phyloP scores from a whole-genome alignment of 176 grass and related monocot genomes.

The Ampelocalamus luodianensis region DNA sequence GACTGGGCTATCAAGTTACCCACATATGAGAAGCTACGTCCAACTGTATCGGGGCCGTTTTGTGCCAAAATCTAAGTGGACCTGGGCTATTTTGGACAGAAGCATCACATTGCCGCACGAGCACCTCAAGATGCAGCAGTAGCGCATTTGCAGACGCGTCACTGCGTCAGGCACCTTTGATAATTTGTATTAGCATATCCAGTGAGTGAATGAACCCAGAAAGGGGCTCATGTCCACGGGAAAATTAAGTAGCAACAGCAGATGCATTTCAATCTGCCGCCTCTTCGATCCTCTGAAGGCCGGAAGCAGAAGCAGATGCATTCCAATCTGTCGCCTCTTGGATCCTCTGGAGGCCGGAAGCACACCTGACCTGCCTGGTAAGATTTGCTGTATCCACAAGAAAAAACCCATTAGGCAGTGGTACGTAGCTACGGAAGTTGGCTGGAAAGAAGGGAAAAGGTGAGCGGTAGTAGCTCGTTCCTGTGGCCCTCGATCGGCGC shows the following conservation, averaged over 20 bases:
- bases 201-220: neutral
- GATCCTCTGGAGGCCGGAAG: neutral
- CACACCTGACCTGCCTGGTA: neutral
- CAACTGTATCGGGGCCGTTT: accelerated
- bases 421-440: conserved; percentile 14
- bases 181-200: neutral
- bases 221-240: neutral
- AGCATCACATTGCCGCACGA: neutral
- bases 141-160: neutral
- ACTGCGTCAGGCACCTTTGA: neutral
- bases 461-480: neutral
- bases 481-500: conserved; percentile 31
- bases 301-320: too few relatives aligned
- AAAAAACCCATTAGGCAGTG: neutral
- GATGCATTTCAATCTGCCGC: too few relatives aligned
- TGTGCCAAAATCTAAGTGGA: neutral
- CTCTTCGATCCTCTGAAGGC: neutral
- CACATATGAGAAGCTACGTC: neutral
- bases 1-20: neutral
- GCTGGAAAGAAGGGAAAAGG: conserved; percentile 21
- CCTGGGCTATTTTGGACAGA: neutral
- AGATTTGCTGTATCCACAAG: conserved; percentile 44
- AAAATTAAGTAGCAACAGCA: neutral
- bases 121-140: neutral
- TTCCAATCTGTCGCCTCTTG: neutral